Evolutionary conservation across 371 early-diverging fungal genomes (phyloP).

Genomic region (Mucor ambiguus): DNA sequence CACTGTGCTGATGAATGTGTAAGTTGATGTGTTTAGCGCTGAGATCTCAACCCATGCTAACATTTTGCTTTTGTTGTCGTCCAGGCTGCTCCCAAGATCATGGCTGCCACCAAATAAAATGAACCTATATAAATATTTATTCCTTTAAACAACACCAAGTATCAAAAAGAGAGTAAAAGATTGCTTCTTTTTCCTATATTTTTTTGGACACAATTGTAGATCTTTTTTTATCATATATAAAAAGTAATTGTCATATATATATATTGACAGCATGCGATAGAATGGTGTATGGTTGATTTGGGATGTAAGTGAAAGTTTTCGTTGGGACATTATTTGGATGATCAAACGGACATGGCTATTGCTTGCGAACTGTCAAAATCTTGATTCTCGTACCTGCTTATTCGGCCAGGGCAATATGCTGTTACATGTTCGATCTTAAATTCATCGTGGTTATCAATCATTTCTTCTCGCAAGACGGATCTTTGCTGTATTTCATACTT

Average conservation of each 20-base stretch:
- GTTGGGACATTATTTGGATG: background rate
- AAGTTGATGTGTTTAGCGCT: conserved; percentile 29
- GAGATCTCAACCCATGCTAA: background rate
- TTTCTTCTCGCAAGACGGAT: too few species aligned
- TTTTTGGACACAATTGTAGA: conserved; percentile 4
- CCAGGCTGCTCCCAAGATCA: conserved; percentile 55
- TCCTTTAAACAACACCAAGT: conserved; percentile 8
- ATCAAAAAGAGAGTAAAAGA: conserved; percentile 6
- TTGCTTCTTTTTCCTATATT: conserved; percentile 4
- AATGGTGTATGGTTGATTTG: background rate
- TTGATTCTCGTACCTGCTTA: background rate
- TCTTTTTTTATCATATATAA: conserved; percentile 2
- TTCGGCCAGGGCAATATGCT: background rate
- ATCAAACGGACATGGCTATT: background rate
- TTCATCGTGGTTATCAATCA: background rate
- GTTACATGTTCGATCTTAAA: too few species aligned
- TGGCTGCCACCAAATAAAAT: conserved; percentile 47
- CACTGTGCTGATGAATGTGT: conserved; percentile 63
- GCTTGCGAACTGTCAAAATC: background rate
- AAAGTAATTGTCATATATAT: background rate
- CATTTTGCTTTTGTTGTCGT: background rate
- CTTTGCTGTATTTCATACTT: too few species aligned
- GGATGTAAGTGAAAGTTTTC: background rate
- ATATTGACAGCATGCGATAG: background rate
- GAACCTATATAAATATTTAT: conserved; percentile 14